Evolutionary conservation across 441 rosid genomes (phyloP).

Genomic region (Syzygium malaccense): DNA sequence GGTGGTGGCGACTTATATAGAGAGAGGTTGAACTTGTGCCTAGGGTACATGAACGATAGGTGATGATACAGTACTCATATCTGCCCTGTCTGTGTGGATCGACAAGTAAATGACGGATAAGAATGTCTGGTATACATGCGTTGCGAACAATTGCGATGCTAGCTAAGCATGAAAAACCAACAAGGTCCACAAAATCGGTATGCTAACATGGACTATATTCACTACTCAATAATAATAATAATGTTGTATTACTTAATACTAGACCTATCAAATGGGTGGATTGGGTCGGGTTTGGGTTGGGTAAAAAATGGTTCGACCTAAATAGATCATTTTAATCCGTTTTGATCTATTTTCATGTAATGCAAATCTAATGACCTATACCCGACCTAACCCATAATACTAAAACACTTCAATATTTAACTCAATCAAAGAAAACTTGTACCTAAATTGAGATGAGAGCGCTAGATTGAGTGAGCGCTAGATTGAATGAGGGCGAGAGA

Average conservation of each 20-base stretch:
- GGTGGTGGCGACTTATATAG: background rate
- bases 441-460: too few species aligned
- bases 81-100: background rate
- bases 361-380: too few species aligned
- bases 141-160: conserved; percentile 45
- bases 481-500: too few species aligned
- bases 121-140: background rate
- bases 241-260: background rate
- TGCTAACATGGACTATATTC: background rate
- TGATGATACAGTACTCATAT: background rate
- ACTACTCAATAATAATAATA: background rate
- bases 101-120: background rate
- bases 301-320: too few species aligned
- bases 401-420: too few species aligned
- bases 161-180: conserved; percentile 7
- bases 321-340: too few species aligned
- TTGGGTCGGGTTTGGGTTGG: too few species aligned
- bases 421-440: too few species aligned
- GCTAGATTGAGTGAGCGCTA: too few species aligned
- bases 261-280: too few species aligned
- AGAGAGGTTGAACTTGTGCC: background rate
- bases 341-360: too few species aligned
- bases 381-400: too few species aligned
- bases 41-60: background rate
- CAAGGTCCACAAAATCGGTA: background rate